Evolutionary conservation across 2,329 filamentous ascomycete genomes (phyloP).

Genomic region (Clonostachys chloroleuca): DNA sequence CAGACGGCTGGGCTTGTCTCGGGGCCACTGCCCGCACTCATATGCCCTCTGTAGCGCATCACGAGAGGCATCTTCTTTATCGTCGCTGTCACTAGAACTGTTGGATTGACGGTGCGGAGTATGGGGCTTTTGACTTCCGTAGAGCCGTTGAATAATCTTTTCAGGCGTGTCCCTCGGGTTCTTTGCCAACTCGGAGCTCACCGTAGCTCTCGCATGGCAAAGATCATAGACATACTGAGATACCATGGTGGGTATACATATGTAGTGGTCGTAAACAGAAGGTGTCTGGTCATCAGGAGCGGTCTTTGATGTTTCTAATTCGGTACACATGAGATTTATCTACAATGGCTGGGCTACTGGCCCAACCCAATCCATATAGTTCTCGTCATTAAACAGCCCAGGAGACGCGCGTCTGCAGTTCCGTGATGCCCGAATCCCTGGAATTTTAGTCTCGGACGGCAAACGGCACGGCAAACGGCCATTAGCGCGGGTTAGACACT

Average conservation of each 20-base stretch:
- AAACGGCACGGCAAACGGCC: too few species aligned
- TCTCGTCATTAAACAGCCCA: too few species aligned
- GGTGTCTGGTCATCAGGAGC: too few species aligned
- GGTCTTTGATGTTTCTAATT: too few species aligned
- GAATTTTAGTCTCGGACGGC: too few species aligned
- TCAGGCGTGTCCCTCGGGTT: constrained; percentile 47
- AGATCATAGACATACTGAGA: constrained; percentile 36
- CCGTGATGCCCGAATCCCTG: too few species aligned
- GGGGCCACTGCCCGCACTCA: constrained; percentile 64
- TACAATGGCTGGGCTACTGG: too few species aligned
- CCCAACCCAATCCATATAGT: too few species aligned
- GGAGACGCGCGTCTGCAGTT: too few species aligned
- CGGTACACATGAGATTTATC: too few species aligned
- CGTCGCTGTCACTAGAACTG: neutral
- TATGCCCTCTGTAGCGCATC: constrained; percentile 46
- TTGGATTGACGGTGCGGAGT: constrained; percentile 4
- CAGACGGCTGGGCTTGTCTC: constrained; percentile 56
- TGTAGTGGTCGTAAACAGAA: neutral
- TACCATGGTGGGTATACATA: constrained; percentile 13
- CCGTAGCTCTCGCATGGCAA: constrained; percentile 46
- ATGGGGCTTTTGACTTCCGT: constrained; percentile 17
- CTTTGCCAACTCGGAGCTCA: constrained; percentile 52
- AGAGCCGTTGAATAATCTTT: constrained; percentile 53
- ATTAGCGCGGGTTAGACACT: too few species aligned
- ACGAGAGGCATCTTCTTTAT: constrained; percentile 8